A percentile compares a stretch with the other conserved stretches of the same genome.
Evolutionary conservation across 257 asterid genomes (phyloP).

Genomic region (Echium plantagineum): DNA sequence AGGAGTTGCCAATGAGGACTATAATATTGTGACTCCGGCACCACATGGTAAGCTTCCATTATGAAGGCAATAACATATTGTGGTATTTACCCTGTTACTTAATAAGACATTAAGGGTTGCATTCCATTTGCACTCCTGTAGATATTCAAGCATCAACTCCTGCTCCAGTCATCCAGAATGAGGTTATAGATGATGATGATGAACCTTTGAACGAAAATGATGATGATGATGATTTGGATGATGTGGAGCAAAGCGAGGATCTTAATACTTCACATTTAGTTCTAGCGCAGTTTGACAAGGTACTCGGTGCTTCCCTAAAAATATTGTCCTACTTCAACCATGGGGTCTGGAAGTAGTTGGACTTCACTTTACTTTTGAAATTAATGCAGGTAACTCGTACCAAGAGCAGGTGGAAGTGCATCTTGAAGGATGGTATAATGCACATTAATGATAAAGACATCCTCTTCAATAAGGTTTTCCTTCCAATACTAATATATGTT

Average conservation of each 20-base stretch:
- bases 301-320: slow-evolving; percentile 5
- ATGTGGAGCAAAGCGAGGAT: slow-evolving; percentile 82
- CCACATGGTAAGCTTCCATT: slow-evolving; percentile 43
- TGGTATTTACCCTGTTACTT: slow-evolving; percentile 1
- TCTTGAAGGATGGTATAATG: slow-evolving; percentile 89
- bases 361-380: slow-evolving; percentile 2
- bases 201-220: slow-evolving; percentile 93
- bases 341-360: background rate
- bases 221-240: slow-evolving; percentile 91
- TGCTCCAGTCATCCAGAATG: slow-evolving; percentile 64
- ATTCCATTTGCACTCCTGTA: slow-evolving; percentile 19
- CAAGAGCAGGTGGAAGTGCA: slow-evolving; percentile 98
- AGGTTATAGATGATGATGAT: slow-evolving; percentile 59
- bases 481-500: background rate
- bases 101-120: slow-evolving; percentile 10
- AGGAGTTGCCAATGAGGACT: slow-evolving; percentile 89
- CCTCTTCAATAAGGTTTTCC: slow-evolving; percentile 49
- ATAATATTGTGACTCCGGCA: slow-evolving; percentile 79
- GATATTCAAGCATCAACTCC: slow-evolving; percentile 90
- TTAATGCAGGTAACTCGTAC: slow-evolving; percentile 72
- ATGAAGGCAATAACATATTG: background rate
- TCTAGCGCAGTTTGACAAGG: slow-evolving; percentile 96
- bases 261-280: slow-evolving; percentile 73
- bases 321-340: slow-evolving; percentile 6
- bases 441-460: slow-evolving; percentile 87